phyloP scores from a whole-genome alignment of 352 stramenopile species.

The Saprolegnia parasitica region DNA sequence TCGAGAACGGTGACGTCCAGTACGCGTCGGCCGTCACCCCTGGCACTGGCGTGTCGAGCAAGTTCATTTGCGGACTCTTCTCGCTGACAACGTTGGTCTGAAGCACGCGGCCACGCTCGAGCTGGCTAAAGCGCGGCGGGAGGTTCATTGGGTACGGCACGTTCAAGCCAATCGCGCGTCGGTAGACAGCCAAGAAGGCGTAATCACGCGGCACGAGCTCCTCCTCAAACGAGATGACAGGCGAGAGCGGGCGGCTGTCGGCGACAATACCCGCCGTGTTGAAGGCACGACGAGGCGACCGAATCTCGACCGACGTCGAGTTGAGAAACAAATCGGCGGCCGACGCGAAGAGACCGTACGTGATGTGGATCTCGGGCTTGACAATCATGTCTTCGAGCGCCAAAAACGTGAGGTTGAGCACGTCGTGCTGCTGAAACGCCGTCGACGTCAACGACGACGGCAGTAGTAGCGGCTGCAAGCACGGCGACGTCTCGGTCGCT shows the following conservation, averaged over 20 bases:
- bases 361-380: constrained; percentile 94
- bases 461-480: constrained; percentile 84
- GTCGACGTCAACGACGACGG: constrained; percentile 88
- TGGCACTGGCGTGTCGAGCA: constrained; percentile 68
- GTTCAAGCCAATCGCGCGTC: constrained; percentile 45
- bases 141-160: constrained; percentile 90
- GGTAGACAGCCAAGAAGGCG: constrained; percentile 87
- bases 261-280: constrained; percentile 59
- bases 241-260: constrained; percentile 68
- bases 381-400: constrained; percentile 94
- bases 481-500: constrained; percentile 88
- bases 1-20: constrained; percentile 69
- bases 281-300: constrained; percentile 63
- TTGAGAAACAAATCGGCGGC: constrained; percentile 89
- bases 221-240: constrained; percentile 81
- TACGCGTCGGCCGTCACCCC: constrained; percentile 51
- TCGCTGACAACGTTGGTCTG: constrained; percentile 90
- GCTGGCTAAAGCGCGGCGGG: constrained; percentile 89
- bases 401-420: constrained; percentile 92
- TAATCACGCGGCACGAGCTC: constrained; percentile 76
- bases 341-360: constrained; percentile 89
- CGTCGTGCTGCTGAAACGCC: constrained; percentile 89
- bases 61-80: constrained; percentile 53
- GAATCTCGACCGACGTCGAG: constrained; percentile 81
- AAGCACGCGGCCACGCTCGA: constrained; percentile 91